Conservation (phyloP, 2,329 filamentous ascomycete species). For the Trichophaea hybrida region DNA sequence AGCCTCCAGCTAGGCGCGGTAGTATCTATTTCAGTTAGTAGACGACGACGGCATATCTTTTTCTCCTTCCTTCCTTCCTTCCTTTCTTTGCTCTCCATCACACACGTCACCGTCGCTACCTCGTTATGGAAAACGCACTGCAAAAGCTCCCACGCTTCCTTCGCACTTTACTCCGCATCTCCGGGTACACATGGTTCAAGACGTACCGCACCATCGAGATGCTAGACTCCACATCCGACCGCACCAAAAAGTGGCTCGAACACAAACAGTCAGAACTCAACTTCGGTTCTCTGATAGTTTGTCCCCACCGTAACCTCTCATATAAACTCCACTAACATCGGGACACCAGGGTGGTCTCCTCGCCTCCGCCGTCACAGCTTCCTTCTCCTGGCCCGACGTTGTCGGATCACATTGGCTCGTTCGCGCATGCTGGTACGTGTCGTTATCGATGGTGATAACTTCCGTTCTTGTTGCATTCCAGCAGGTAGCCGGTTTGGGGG, state of each 20-base stretch:
- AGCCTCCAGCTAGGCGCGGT: too few relatives aligned
- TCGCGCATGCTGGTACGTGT: not conserved
- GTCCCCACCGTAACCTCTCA: not conserved
- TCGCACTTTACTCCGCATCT: not conserved
- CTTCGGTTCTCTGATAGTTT: not conserved
- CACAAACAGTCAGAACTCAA: not conserved
- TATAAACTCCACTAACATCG: not conserved
- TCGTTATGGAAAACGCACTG: too few relatives aligned
- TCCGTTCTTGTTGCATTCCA: conserved; percentile 1
- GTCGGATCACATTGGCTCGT: not conserved
- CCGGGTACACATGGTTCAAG: conserved; percentile 1
- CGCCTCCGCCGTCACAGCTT: not conserved
- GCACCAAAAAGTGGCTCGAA: not conserved
- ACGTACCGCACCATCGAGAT: conserved; percentile 1
- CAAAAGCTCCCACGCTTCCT: not conserved
- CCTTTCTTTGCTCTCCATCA: too few relatives aligned
- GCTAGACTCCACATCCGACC: not conserved
- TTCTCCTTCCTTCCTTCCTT: too few relatives aligned
- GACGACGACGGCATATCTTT: too few relatives aligned
- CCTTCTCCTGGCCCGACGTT: not conserved
- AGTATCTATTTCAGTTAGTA: too few relatives aligned
- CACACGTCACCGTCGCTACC: too few relatives aligned
- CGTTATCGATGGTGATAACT: not conserved
- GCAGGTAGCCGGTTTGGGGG: not conserved
- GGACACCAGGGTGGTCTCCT: not conserved